Conservation (phyloP, 768 basidiomycete species). For the Pleurotus giganteus region DNA sequence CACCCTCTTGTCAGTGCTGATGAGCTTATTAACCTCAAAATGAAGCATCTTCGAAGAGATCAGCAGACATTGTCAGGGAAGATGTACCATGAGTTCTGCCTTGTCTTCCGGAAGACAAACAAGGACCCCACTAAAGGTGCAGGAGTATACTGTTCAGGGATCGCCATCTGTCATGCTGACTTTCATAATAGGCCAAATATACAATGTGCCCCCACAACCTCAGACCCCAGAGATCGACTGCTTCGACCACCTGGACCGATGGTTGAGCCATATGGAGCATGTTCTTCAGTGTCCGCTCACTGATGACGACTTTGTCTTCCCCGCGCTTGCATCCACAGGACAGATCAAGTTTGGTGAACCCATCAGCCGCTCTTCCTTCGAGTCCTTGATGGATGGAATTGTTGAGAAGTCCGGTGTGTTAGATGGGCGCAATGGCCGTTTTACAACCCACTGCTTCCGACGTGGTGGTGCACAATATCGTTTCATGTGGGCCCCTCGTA, state of each 20-base stretch:
- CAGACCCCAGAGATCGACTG: constrained; percentile 18
- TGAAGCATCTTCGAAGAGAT: constrained; percentile 7
- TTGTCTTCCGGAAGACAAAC: constrained; percentile 20
- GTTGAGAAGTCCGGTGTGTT: constrained; percentile 16
- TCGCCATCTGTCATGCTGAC: neutral
- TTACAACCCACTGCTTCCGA: constrained; percentile 25
- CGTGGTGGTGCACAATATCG: constrained; percentile 25
- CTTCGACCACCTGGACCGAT: constrained; percentile 9
- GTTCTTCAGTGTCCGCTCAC: constrained; percentile 10
- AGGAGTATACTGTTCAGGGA: neutral
- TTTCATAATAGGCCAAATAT: constrained; percentile 8
- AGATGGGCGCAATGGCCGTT: constrained; percentile 13
- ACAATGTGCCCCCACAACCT: constrained; percentile 10
- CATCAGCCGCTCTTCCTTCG: constrained; percentile 19
- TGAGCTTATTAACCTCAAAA: constrained; percentile 15
- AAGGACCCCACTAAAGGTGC: constrained; percentile 19
- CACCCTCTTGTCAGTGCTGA: constrained; percentile 11
- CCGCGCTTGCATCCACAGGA: constrained; percentile 18
- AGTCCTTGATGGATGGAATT: constrained; percentile 20
- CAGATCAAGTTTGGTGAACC: constrained; percentile 18
- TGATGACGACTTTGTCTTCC: constrained; percentile 19
- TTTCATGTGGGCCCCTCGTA: constrained; percentile 23
- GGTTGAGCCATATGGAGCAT: constrained; percentile 11
- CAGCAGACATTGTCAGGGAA: constrained; percentile 3
- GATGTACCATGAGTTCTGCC: constrained; percentile 14